Evolutionary conservation across 2,329 filamentous ascomycete species (phyloP).

Genomic region (Penicillium sp.): DNA sequence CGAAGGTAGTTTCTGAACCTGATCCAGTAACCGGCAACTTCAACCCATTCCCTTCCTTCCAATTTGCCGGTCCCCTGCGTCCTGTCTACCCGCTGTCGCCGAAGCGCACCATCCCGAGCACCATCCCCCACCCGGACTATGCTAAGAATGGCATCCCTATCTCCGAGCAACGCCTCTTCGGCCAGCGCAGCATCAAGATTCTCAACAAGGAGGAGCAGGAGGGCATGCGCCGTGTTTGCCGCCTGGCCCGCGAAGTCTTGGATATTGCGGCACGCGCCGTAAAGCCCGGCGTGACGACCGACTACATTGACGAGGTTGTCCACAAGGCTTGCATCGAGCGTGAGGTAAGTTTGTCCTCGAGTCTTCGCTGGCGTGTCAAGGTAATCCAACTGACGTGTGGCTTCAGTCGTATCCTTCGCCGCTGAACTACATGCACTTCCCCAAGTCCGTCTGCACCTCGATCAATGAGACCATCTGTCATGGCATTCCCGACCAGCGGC

Average conservation of each 20-base stretch:
- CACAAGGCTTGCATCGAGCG: constrained; percentile 93
- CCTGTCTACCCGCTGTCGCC: constrained; percentile 82
- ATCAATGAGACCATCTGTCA: constrained; percentile 98
- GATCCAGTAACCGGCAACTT: constrained; percentile 82
- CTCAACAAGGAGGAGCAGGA: constrained; percentile 75
- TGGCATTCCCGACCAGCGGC: constrained; percentile 88
- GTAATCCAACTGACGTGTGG: background rate
- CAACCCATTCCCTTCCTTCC: constrained; percentile 87
- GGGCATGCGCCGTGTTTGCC: constrained; percentile 88
- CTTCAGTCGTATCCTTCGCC: constrained; percentile 87
- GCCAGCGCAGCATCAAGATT: constrained; percentile 75
- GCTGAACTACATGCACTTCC: constrained; percentile 91
- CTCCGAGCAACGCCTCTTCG: constrained; percentile 60
- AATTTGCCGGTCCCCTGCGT: constrained; percentile 73
- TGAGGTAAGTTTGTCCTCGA: constrained; percentile 57
- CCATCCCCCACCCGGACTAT: constrained; percentile 82
- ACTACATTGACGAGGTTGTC: constrained; percentile 89
- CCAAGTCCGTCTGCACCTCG: constrained; percentile 96
- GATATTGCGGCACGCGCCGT: constrained; percentile 81
- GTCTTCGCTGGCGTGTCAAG: background rate
- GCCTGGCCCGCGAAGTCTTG: constrained; percentile 79
- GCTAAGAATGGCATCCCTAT: constrained; percentile 71
- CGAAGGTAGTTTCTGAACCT: constrained; percentile 83
- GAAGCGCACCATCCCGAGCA: constrained; percentile 66
- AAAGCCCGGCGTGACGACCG: constrained; percentile 89